Evolutionary conservation across 2,329 filamentous ascomycete genomes (phyloP), one percentile per base, ranked within the genome.

Genomic region (Fusarium sp.): DNA sequence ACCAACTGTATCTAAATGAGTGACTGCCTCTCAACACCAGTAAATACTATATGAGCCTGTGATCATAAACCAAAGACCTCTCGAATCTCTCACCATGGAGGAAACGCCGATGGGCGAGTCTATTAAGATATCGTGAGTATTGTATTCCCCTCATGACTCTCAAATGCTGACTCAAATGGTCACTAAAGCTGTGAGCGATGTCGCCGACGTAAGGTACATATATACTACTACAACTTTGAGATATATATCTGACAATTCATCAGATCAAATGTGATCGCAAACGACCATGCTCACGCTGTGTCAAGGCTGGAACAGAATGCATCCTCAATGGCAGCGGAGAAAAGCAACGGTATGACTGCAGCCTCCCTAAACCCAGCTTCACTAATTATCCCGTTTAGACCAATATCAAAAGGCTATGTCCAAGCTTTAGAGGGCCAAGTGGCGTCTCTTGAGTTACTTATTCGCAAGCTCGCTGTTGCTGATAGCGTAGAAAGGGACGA

Each of bases 221-320:
- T 23, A 15, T 40, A 42, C 41, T 11, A 26, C 40, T 31, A 10
- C 16, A 9, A 18, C 4, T 26, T n/a, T 37, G 15, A 26, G 15
- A n/a, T n/a, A 5, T 2, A 38, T 23, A n/a, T 26, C 50, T 67
- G 5, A 67, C n/a, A n/a, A 3, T 13, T 18, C 6, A 38, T 20
- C 15, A 86, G 79, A 82, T 87, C 37, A 87, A 85, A 77, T 87
- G 85, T 72, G 82, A 86, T 71, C 82, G 84, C 5, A 80, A 80
- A 45, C 75, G 80, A 15, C 85, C 85, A 13, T 87, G 85, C 69
- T 81, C 80, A 33, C 82, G 82, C 62, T 87, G 85, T 67, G 72
- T 77, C 69, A 80, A 81, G 67, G 79, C 80, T 8, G 76, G 77
- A 20, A 78, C 76, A 10, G 78, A 81, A 44, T 83, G 81, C 63